Evolutionary conservation across 176 grass and related monocot genomes (phyloP).

Genomic region (Sorghum bicolor): DNA sequence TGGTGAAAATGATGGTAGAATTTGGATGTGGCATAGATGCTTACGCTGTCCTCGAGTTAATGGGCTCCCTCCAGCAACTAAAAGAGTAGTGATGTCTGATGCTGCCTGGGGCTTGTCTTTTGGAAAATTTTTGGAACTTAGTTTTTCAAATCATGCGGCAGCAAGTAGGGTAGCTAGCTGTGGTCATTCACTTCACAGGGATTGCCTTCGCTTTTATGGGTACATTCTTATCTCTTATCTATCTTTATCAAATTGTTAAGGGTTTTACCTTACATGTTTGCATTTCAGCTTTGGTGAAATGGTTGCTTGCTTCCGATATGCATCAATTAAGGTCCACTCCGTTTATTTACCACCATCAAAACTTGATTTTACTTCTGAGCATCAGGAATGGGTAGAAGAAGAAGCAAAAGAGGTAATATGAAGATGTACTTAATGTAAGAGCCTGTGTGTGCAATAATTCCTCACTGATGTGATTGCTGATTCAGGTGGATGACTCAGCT

Average conservation of each 20-base stretch:
- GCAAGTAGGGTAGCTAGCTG: conserved; percentile 98
- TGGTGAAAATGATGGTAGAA: conserved; percentile 76
- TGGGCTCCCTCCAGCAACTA: conserved; percentile 80
- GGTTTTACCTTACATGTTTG: conserved; percentile 27
- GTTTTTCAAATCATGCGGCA: conserved; percentile 98
- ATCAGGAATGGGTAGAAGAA: conserved; percentile 97
- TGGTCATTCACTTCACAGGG: conserved; percentile 97
- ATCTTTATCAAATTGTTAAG: conserved; percentile 30
- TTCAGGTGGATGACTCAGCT: conserved; percentile 61
- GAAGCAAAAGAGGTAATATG: conserved; percentile 75
- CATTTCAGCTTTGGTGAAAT: conserved; percentile 79
- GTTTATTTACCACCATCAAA: conserved; percentile 93
- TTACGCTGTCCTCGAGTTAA: conserved; percentile 71
- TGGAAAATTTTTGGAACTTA: conserved; percentile 99
- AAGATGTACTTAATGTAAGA: conserved; percentile 9
- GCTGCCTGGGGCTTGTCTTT: conserved; percentile 97
- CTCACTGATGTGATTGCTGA: conserved; percentile 32
- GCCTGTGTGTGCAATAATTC: conserved; percentile 6
- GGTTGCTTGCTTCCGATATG: conserved; percentile 90
- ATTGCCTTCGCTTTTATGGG: conserved; percentile 98
- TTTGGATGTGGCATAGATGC: conserved; percentile 99
- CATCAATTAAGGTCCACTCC: conserved; percentile 81
- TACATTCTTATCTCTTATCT: conserved; percentile 40
- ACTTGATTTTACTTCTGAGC: conserved; percentile 87
- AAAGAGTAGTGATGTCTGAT: conserved; percentile 98